Percentiles rank a stretch among this genome's conserved stretches.
phyloP scores from a whole-genome alignment of 2,329 filamentous ascomycete genomes.

The Fusarium tupiense region DNA sequence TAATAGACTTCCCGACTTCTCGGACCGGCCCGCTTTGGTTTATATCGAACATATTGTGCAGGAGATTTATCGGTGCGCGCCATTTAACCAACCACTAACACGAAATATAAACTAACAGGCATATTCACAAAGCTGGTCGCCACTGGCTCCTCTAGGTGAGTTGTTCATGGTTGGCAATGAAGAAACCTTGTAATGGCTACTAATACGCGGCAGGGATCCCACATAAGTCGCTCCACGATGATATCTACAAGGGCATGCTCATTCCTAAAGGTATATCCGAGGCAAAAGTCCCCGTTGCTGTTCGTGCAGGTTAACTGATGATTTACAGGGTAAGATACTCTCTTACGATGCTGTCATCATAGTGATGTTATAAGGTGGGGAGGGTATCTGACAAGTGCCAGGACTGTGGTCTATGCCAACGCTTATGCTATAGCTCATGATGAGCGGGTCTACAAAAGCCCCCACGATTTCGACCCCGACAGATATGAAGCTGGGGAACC shows the following conservation, averaged over 20 bases:
- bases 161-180: neutral
- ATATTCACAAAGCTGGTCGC: conserved; percentile 47
- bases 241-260: conserved; percentile 65
- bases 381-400: conserved; percentile 33
- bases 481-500: conserved; percentile 58
- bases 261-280: conserved; percentile 60
- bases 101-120: neutral
- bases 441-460: conserved; percentile 51
- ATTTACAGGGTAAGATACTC: conserved; percentile 31
- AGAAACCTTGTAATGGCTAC: conserved; percentile 3
- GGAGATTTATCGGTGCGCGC: conserved; percentile 52
- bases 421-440: conserved; percentile 55
- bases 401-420: conserved; percentile 54
- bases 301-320: neutral
- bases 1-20: conserved; percentile 56
- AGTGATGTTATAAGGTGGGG: neutral
- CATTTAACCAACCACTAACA: neutral
- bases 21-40: conserved; percentile 54
- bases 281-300: neutral
- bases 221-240: conserved; percentile 64
- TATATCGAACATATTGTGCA: conserved; percentile 58
- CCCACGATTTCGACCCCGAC: conserved; percentile 58
- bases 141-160: conserved; percentile 57
- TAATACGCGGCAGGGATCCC: conserved; percentile 54
- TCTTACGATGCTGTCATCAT: neutral